A percentile compares a stretch with the other conserved stretches of the same genome.
These are phyloP conservation scores for Lactarius akahatsu DNA, from an alignment of 768 basidiomycete genomes.

Conservation along the genomic window DNA sequence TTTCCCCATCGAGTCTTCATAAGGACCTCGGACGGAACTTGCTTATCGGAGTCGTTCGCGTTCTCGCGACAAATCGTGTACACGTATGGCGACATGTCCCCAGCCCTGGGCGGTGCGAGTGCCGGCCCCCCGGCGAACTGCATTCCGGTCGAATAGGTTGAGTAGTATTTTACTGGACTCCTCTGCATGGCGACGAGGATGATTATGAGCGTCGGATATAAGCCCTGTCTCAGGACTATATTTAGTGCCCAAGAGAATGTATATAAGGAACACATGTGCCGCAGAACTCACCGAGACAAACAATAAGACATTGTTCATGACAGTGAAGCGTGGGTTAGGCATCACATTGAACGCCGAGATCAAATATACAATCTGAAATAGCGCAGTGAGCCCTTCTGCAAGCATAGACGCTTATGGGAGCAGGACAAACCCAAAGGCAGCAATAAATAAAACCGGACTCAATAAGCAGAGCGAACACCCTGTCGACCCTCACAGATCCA, in stretches of 20 bases:
- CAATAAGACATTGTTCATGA: too few species aligned
- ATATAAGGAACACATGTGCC: not conserved
- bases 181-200: slow-evolving; percentile 21
- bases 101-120: not conserved
- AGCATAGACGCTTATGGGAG: too few species aligned
- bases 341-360: too few species aligned
- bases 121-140: not conserved
- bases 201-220: slow-evolving; percentile 21
- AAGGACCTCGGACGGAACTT: slow-evolving; percentile 1
- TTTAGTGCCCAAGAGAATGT: not conserved
- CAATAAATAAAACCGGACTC: too few species aligned
- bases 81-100: not conserved
- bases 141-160: slow-evolving; percentile 8
- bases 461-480: too few species aligned
- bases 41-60: slow-evolving; percentile 4
- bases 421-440: too few species aligned
- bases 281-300: too few species aligned
- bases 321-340: too few species aligned
- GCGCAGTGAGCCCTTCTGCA: too few species aligned
- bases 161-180: slow-evolving; percentile 16
- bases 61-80: slow-evolving; percentile 2
- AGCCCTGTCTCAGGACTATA: not conserved
- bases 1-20: slow-evolving; percentile 16
- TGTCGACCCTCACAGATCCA: not conserved
- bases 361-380: too few species aligned